These are phyloP conservation scores for Chaetomiaceae sp. DNA, from an alignment of 2,329 filamentous ascomycete genomes.

Conservation along the genomic window DNA sequence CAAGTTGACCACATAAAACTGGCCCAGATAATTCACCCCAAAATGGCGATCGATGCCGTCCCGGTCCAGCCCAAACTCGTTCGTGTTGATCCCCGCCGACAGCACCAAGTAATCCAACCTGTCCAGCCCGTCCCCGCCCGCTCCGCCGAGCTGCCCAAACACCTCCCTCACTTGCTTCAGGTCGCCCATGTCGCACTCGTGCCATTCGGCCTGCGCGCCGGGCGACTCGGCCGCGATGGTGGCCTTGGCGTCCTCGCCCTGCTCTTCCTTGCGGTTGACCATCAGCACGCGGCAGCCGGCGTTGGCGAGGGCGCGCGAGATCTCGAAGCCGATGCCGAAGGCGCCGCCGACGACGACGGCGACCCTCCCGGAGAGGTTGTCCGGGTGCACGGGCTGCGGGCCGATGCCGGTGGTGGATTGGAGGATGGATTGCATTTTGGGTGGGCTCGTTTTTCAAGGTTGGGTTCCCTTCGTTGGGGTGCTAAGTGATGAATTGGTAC, in stretches of 20 bases:
- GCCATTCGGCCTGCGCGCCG: conserved; percentile 37
- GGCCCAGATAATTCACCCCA: conserved; percentile 42
- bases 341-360: conserved; percentile 39
- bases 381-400: conserved; percentile 33
- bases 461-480: not conserved
- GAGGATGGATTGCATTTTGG: conserved; percentile 38
- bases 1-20: conserved; percentile 40
- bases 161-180: conserved; percentile 36
- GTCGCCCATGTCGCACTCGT: conserved; percentile 39
- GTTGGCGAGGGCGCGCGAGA: conserved; percentile 33
- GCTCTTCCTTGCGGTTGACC: conserved; percentile 34
- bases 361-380: conserved; percentile 34
- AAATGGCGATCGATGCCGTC: conserved; percentile 44
- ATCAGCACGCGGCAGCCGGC: conserved; percentile 37
- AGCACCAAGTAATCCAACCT: conserved; percentile 42
- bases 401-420: conserved; percentile 33
- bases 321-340: conserved; percentile 37
- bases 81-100: conserved; percentile 41
- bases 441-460: not conserved
- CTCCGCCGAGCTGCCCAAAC: conserved; percentile 34
- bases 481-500: no score
- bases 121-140: conserved; percentile 32
- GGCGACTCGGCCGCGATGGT: conserved; percentile 29
- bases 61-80: conserved; percentile 34
- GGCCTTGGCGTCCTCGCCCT: conserved; percentile 30